Evolutionary conservation across 2,329 filamentous ascomycete species (phyloP).

Genomic region (Hypoxylon sp.): DNA sequence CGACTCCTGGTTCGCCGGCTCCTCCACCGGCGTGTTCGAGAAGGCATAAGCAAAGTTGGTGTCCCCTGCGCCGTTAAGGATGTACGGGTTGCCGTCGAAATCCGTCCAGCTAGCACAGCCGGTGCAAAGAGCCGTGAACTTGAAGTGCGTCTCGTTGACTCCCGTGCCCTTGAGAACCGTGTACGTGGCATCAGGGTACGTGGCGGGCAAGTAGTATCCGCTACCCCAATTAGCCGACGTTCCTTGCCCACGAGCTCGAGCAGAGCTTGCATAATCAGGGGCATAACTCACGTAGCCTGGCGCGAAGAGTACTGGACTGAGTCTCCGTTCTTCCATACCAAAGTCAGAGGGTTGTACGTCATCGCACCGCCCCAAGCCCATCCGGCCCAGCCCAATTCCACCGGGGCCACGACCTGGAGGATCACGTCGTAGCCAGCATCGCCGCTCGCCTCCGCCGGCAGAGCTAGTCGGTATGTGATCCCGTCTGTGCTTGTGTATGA

Average conservation of each 20-base stretch:
- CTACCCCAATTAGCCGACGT: slow-evolving; percentile 39
- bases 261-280: slow-evolving; percentile 5
- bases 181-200: slow-evolving; percentile 52
- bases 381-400: slow-evolving; percentile 55
- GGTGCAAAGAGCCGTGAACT: slow-evolving; percentile 53
- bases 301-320: slow-evolving; percentile 55
- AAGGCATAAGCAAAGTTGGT: slow-evolving; percentile 58
- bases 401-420: slow-evolving; percentile 55
- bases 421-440: slow-evolving; percentile 54
- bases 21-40: slow-evolving; percentile 54
- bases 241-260: not conserved
- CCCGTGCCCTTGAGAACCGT: slow-evolving; percentile 53
- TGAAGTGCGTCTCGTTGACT: slow-evolving; percentile 53
- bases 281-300: slow-evolving; percentile 54
- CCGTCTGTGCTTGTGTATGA: slow-evolving; percentile 56
- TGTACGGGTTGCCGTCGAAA: slow-evolving; percentile 54
- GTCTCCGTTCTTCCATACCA: slow-evolving; percentile 57
- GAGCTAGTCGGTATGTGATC: slow-evolving; percentile 50
- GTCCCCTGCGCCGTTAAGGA: slow-evolving; percentile 55
- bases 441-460: slow-evolving; percentile 51
- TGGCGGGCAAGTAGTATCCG: slow-evolving; percentile 53
- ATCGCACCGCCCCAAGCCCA: slow-evolving; percentile 58
- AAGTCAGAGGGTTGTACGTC: slow-evolving; percentile 57
- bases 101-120: slow-evolving; percentile 60
- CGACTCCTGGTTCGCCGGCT: slow-evolving; percentile 53